Conservation (phyloP, 495 filamentous ascomycete genomes). For the Penicillium robsamsonii region DNA sequence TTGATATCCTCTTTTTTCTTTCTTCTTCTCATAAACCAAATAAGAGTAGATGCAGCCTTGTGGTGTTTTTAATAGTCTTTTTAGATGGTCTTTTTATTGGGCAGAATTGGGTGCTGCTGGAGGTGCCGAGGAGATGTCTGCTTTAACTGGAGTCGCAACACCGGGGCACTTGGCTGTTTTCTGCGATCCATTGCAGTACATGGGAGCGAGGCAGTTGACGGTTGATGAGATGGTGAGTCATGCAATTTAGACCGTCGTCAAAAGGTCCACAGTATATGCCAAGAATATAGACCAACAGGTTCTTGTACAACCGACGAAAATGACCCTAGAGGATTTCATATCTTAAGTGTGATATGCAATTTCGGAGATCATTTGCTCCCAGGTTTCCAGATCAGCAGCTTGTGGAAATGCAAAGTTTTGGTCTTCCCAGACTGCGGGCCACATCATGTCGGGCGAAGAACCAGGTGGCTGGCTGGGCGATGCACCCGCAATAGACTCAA, state of each 20-base stretch:
- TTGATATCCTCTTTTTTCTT: not conserved
- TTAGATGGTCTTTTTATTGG: too few species aligned
- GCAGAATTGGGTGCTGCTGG: too few species aligned
- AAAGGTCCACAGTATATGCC: not conserved
- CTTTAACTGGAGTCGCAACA: too few species aligned
- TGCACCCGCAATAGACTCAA: not conserved
- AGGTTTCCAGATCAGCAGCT: conserved; percentile 18
- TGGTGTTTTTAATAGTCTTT: too few species aligned
- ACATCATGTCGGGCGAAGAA: conserved; percentile 16
- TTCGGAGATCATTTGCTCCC: conserved; percentile 22
- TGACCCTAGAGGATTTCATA: not conserved
- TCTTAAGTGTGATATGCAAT: conserved; percentile 19
- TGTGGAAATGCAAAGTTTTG: conserved; percentile 20
- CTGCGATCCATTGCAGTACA: too few species aligned
- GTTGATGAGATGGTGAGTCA: too few species aligned
- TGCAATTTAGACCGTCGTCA: too few species aligned
- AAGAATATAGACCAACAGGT: not conserved
- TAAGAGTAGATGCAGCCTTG: too few species aligned
- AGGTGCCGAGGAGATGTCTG: too few species aligned
- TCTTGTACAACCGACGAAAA: not conserved
- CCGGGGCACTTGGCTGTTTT: too few species aligned
- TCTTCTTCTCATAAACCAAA: not conserved
- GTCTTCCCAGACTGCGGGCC: conserved; percentile 21
- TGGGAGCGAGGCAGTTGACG: too few species aligned
- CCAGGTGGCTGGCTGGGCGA: conserved; percentile 5